These are phyloP conservation scores for Debaryomyces udenii DNA, from an alignment of 1,139 yeast genomes.

Conservation along the genomic window DNA sequence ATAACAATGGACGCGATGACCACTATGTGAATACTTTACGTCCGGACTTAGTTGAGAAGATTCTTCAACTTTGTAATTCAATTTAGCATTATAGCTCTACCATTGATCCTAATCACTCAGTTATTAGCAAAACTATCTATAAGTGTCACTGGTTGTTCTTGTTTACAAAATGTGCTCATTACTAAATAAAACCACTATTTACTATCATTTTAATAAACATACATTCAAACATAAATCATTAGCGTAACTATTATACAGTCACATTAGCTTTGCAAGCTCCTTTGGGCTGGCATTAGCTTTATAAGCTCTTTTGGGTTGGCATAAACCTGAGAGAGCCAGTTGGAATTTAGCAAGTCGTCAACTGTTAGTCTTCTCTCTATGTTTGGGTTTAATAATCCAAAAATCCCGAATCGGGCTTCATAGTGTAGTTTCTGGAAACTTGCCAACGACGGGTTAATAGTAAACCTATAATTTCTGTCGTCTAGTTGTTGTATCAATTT, in stretches of 20 bases:
- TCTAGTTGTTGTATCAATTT: slow-evolving; percentile 28
- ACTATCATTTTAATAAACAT: no score
- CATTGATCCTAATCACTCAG: neutral
- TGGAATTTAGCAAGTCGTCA: slow-evolving; percentile 32
- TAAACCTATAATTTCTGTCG: slow-evolving; percentile 18
- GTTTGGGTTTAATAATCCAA: slow-evolving; percentile 40
- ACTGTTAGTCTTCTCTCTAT: slow-evolving; percentile 27
- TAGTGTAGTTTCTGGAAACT: slow-evolving; percentile 43
- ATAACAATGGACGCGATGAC: neutral
- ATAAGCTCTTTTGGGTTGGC: slow-evolving; percentile 45
- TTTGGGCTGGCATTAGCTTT: slow-evolving; percentile 39
- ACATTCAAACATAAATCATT: neutral
- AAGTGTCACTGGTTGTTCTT: no score
- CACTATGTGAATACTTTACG: neutral
- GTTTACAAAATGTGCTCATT: no score
- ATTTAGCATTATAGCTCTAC: slow-evolving; percentile 1
- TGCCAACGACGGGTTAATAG: slow-evolving; percentile 35
- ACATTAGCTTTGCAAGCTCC: slow-evolving; percentile 27
- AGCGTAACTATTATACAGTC: neutral
- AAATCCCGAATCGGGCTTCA: slow-evolving; percentile 38
- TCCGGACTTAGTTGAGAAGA: neutral
- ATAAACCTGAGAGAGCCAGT: slow-evolving; percentile 48
- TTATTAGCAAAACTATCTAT: no score
- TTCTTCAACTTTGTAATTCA: slow-evolving; percentile 1
- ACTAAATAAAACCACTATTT: no score